Conservation (phyloP, 345 rosid species). For the Citrus glauca region DNA sequence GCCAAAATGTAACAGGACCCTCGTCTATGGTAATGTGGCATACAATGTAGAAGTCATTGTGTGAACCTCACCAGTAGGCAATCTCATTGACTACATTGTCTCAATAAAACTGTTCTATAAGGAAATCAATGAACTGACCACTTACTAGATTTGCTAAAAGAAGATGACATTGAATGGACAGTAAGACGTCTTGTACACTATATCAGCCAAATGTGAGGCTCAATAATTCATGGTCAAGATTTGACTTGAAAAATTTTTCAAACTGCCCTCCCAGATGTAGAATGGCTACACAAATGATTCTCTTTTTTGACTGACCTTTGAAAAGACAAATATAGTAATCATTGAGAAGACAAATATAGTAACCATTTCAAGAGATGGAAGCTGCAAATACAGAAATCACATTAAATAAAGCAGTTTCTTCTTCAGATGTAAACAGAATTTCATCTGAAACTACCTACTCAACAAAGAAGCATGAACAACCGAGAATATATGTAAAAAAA, state of each 20-base stretch:
- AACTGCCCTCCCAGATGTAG: background rate
- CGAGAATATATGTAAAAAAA: background rate
- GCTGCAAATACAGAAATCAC: background rate
- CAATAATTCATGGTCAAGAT: background rate
- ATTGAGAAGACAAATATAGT: no score
- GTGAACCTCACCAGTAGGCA: background rate
- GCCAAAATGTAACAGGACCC: background rate
- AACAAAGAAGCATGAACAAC: slow-evolving; percentile 1
- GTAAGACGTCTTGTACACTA: background rate
- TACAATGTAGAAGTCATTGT: background rate
- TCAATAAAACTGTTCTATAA: background rate
- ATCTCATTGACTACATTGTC: background rate
- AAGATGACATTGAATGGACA: background rate
- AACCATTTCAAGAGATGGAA: background rate
- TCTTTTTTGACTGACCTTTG: background rate
- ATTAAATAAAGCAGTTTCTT: background rate
- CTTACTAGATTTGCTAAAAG: background rate
- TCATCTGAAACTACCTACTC: background rate
- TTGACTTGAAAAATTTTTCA: background rate
- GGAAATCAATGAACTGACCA: background rate
- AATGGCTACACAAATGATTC: background rate
- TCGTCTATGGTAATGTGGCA: background rate
- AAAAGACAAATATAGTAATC: background rate
- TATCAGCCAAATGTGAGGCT: background rate
- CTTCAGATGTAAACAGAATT: background rate